phyloP scores from a whole-genome alignment of 192 early-diverging fungal genomes.

The Coemansia sp. region DNA sequence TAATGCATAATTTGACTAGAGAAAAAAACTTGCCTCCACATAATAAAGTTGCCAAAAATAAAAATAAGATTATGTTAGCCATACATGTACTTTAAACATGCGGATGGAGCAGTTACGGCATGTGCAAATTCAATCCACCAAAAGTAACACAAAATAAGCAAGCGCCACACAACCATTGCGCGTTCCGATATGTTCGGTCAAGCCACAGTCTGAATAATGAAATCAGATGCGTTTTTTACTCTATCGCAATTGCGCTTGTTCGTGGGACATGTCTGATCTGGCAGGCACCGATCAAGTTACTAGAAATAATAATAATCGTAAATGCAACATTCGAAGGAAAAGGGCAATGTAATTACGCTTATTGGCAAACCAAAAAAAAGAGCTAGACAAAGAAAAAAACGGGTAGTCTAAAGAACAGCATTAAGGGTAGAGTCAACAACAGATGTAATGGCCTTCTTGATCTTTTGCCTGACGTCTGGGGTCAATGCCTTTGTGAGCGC shows the following conservation, averaged over 20 bases:
- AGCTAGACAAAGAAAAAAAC: neutral
- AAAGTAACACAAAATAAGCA: neutral
- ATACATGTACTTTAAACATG: neutral
- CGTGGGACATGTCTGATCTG: neutral
- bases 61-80: neutral
- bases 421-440: slow-evolving; percentile 45
- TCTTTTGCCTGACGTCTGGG: slow-evolving; percentile 48
- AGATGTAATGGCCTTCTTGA: slow-evolving; percentile 51
- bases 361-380: neutral
- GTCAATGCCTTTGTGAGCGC: slow-evolving; percentile 47
- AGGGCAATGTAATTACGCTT: neutral
- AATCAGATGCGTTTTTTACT: neutral
- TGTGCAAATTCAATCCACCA: neutral
- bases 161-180: neutral
- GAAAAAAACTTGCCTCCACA: neutral
- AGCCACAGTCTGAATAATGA: neutral
- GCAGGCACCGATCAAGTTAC: neutral
- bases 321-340: neutral
- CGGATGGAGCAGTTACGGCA: neutral
- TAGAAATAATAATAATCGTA: neutral
- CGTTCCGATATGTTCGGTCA: neutral
- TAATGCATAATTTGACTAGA: neutral
- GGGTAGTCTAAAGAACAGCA: slow-evolving; percentile 30
- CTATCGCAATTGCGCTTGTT: neutral
- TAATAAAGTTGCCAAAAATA: neutral